These are phyloP conservation scores for Rhodomyrtus psidioides DNA, from an alignment of 441 rosid species.

Conservation along the genomic window DNA sequence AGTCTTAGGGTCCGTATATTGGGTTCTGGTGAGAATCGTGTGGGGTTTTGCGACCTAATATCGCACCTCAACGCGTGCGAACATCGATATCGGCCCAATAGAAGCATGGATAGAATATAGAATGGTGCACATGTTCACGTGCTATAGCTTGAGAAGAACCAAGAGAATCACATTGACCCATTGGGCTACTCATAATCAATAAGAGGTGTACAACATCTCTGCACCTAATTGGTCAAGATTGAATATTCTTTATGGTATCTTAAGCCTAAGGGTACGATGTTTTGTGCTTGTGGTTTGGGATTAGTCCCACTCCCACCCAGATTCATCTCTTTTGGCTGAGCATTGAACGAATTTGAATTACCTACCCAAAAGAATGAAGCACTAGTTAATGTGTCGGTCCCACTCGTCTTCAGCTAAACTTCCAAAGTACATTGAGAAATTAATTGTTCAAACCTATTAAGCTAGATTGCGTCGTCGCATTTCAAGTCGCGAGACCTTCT, in stretches of 20 bases:
- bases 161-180: no score
- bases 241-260: no score
- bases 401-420: background rate
- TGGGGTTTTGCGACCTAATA: background rate
- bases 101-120: background rate
- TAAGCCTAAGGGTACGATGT: background rate
- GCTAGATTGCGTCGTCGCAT: background rate
- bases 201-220: no score
- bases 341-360: background rate
- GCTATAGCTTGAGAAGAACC: no score
- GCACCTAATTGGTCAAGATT: no score
- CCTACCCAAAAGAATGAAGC: background rate
- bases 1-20: background rate
- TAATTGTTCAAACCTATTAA: background rate
- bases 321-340: background rate
- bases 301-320: background rate
- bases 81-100: no score
- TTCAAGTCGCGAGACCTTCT: background rate
- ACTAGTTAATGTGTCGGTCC: background rate
- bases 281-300: background rate
- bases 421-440: background rate
- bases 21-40: background rate
- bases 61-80: background rate
- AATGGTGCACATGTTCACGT: no score
- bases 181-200: no score